Evolutionary conservation across 1,284 basidiomycete genomes (phyloP), one percentile per base, ranked within the genome.

Genomic region (Malassezia dermatis): DNA sequence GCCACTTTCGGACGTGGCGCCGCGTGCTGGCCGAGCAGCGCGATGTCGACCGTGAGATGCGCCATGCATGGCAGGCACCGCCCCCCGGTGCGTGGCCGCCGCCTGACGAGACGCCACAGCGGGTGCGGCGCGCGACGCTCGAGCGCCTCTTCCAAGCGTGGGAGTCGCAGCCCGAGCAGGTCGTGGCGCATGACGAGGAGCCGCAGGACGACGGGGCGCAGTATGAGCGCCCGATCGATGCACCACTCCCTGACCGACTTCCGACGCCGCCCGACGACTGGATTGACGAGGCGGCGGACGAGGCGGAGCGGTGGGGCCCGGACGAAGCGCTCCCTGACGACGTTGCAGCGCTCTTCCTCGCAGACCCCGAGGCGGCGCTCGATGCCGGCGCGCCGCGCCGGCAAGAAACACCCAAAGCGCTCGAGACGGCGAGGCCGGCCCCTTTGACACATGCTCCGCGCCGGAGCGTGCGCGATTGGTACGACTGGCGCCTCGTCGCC

Each of bases 401-500:
- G n/a, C 15, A n/a, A 12, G 42, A 28, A 12, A 15, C 42, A 27
- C 13, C 24, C 26, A 24, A n/a, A 6, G 15, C 42, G 28, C n/a
- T 28, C n/a, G 39, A 40, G 21, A 40, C 39, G 39, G 39, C 24
- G 13, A 12, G 7, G 7, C 12, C 23, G 10, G 11, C 17, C 6
- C 40, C 40, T 3, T 11, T 23, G 21, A 2, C 21, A 32, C 27
- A 17, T 30, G 13, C 45, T 21, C 31, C 45, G 4, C 30, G 30
- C 30, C 51, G 51, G n/a, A 26, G 43, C 19, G 49, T 57, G 39
- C 55, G 35, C 34, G 55, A 57, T 19, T 13, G 41, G 28, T 57
- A 35, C 42, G 55, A 57, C 45, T 57, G 55, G 55, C 55, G 55
- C 24, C 26, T 28, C 17, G 37, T 48, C 4, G 55, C 55, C 21